Evolutionary conservation across 805 yeast genomes (phyloP).

Genomic region (Cyberlindnera xishuangbannaensis): DNA sequence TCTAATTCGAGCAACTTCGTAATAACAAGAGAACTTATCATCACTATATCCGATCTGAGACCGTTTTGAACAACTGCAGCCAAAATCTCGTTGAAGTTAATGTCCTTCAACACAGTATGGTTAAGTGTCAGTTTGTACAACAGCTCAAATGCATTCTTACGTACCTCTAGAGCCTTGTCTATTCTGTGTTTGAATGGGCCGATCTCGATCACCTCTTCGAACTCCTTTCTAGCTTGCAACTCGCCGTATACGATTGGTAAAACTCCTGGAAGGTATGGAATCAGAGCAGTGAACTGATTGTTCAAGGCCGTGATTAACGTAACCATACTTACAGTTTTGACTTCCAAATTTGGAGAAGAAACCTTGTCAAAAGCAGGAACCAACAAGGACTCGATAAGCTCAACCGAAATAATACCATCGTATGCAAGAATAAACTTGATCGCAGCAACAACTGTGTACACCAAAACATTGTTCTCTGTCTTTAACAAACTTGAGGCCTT

Average conservation of each 20-base stretch:
- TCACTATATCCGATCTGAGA: slow-evolving; percentile 29
- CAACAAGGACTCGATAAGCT: slow-evolving; percentile 20
- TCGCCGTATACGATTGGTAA: slow-evolving; percentile 50
- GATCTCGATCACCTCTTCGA: slow-evolving; percentile 64
- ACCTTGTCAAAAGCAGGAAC: slow-evolving; percentile 22
- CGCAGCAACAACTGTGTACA: slow-evolving; percentile 30
- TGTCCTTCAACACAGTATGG: slow-evolving; percentile 16
- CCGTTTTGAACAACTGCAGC: slow-evolving; percentile 33
- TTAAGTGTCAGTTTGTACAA: slow-evolving; percentile 44
- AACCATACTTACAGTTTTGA: slow-evolving; percentile 54
- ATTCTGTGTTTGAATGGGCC: slow-evolving; percentile 84
- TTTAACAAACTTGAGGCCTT: slow-evolving; percentile 18
- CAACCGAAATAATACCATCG: slow-evolving; percentile 21
- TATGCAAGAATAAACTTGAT: slow-evolving; percentile 32
- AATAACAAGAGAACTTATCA: slow-evolving; percentile 24
- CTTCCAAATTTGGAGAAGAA: slow-evolving; percentile 38
- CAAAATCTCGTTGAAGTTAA: slow-evolving; percentile 31
- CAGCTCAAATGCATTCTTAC: slow-evolving; percentile 68
- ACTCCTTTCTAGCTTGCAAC: slow-evolving; percentile 47
- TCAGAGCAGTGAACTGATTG: slow-evolving; percentile 43
- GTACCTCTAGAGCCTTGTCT: slow-evolving; percentile 69
- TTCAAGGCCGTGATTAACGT: slow-evolving; percentile 56
- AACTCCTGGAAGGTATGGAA: slow-evolving; percentile 39
- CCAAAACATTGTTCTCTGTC: slow-evolving; percentile 16
- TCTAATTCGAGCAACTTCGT: slow-evolving; percentile 24